Base-by-base conservation (phyloP, 768 basidiomycete genomes). In the Termitomyces sp. region DNA sequence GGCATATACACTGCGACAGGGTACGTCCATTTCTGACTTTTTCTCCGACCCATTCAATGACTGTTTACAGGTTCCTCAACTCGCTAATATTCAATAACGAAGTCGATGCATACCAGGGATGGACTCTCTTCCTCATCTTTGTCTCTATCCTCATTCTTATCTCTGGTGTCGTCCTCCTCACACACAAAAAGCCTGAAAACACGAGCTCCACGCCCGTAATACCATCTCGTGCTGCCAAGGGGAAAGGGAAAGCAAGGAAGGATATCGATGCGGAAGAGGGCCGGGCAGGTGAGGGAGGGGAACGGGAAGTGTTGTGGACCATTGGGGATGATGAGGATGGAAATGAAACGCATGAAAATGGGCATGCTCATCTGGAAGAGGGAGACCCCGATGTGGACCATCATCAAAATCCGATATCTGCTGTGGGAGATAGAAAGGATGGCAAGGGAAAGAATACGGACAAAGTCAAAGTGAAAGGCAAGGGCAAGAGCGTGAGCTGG, bases 161-260 rank as follows among this genome's bases (percentile, higher is more conserved):
- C 49, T 86, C 83, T 0, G 96, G 96, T 11, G 96, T 98, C 55
- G 90, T 96, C n/a, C 84, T 98, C 1, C 80, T 98, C 28, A 96
- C 94, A 4, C 87, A 92, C 76, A 96, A 98, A 79, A 94, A 96
- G 68, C 89, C 93, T 0, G 90, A 92, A 71, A 76, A 80, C 36
- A 65, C 70, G 57, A 66, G 70, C 61, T 71, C 75, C 66, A 64
- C 71, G 59, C 69, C 76, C 63, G 70, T 75, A 18, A 68, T 75
- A 20, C 67, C 74, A 32, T 56, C 76, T 48, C 71, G 79, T 55
- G 54, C 71, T 20, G 46, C 22, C 12, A 50, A 28, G n/a, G 46
- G 20, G 61, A 65, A 65, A 69, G 64, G 67, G 50, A 63, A 62
- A 55, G 57, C 18, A 61, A 44, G 62, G 45, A 62, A 55, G 22